Percentiles rank a stretch among this genome's conserved stretches.
Evolutionary conservation across 768 basidiomycete species (phyloP).

Genomic region (Leccinum subgranulosum): DNA sequence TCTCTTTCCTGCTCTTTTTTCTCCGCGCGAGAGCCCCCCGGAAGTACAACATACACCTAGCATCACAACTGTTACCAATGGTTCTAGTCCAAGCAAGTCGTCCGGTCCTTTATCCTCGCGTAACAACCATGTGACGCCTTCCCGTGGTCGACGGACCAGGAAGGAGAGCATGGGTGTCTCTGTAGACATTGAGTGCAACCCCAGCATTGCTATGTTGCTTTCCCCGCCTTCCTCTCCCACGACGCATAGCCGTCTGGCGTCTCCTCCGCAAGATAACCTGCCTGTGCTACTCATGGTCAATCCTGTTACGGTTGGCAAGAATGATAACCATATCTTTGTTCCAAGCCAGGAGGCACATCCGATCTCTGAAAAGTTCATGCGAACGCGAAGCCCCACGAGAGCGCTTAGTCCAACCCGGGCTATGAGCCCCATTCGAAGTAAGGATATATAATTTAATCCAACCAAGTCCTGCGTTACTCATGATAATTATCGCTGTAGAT

Average conservation of each 20-base stretch:
- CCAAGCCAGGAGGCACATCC: not conserved
- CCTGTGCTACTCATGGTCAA: not conserved
- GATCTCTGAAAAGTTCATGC: not conserved
- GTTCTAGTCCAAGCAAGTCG: not conserved
- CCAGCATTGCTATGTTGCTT: slow-evolving; percentile 22
- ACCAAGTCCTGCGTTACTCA: slow-evolving; percentile 1
- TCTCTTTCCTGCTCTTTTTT: slow-evolving; percentile 15
- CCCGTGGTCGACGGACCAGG: slow-evolving; percentile 17
- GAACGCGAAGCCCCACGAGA: slow-evolving; percentile 17
- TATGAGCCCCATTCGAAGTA: slow-evolving; percentile 22
- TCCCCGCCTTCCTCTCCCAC: slow-evolving; percentile 24
- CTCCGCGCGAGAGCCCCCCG: slow-evolving; percentile 3
- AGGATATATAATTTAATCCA: not conserved
- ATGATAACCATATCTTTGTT: not conserved
- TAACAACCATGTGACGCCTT: slow-evolving; percentile 4
- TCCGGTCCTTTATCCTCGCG: not conserved
- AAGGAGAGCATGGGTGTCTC: slow-evolving; percentile 10
- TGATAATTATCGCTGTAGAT: slow-evolving; percentile 12
- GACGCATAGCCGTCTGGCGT: not conserved
- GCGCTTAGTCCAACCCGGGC: slow-evolving; percentile 34
- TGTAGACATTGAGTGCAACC: slow-evolving; percentile 1
- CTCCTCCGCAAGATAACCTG: slow-evolving; percentile 5
- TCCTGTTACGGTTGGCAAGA: not conserved
- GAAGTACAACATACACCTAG: slow-evolving; percentile 4
- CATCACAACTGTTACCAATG: slow-evolving; percentile 12